Conservation (phyloP, 805 yeast species). For the Wickerhamiella azyma region DNA sequence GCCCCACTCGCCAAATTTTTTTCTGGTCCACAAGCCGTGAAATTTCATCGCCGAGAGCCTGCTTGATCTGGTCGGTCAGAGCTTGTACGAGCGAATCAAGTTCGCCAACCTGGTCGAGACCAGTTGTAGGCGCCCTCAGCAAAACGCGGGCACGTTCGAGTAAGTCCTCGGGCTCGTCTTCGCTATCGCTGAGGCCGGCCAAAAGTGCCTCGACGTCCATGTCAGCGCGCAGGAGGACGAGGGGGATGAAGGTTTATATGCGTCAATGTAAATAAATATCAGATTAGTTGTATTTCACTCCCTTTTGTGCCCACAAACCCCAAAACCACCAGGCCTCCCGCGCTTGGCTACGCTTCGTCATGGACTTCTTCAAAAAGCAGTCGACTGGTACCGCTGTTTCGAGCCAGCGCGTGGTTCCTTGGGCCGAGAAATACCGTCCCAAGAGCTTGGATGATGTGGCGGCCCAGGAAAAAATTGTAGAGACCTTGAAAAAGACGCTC, state of each 20-base stretch:
- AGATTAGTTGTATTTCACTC: no score
- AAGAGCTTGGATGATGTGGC: constrained; percentile 72
- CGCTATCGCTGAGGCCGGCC: constrained; percentile 26
- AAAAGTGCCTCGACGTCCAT: constrained; percentile 26
- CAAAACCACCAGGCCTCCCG: not conserved
- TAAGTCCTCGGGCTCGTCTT: constrained; percentile 4
- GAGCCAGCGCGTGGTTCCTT: constrained; percentile 12
- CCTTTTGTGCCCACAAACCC: no score
- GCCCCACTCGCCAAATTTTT: constrained; percentile 43
- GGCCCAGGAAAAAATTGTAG: constrained; percentile 82
- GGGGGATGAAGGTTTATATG: no score
- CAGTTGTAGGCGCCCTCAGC: constrained; percentile 25
- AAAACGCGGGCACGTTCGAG: not conserved
- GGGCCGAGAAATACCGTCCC: constrained; percentile 49
- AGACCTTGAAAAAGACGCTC: constrained; percentile 65
- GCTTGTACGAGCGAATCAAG: constrained; percentile 40
- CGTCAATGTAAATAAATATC: no score
- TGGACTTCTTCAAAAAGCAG: constrained; percentile 7
- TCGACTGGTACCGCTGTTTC: not conserved
- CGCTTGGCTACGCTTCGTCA: not conserved
- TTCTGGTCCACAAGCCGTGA: constrained; percentile 49
- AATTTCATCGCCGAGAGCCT: constrained; percentile 56
- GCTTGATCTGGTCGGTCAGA: constrained; percentile 37
- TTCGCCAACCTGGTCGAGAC: constrained; percentile 40
- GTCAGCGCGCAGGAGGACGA: not conserved